Conservation (phyloP, 2,329 filamentous ascomycete genomes). For the Botrytis cinerea region DNA sequence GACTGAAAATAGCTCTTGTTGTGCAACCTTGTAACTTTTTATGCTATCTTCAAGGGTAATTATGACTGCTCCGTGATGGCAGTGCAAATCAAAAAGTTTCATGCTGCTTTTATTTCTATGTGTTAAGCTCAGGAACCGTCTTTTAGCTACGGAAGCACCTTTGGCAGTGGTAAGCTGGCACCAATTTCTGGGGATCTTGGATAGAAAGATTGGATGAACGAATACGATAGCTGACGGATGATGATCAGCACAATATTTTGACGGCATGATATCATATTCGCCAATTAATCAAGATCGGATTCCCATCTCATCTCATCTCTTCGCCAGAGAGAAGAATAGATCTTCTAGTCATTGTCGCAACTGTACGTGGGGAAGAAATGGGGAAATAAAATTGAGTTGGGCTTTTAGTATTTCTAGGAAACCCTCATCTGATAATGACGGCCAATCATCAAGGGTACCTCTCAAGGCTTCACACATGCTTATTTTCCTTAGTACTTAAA, state of each 20-base stretch:
- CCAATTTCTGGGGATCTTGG: slow-evolving; percentile 15
- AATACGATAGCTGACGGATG: slow-evolving; percentile 14
- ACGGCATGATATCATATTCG: slow-evolving; percentile 15
- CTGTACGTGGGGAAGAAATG: slow-evolving; percentile 8
- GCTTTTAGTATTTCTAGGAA: not conserved
- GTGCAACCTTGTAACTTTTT: slow-evolving; percentile 19
- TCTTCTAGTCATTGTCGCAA: not conserved
- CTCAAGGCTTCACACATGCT: not conserved
- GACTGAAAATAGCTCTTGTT: slow-evolving; percentile 22
- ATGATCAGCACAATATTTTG: slow-evolving; percentile 10
- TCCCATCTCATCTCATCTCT: slow-evolving; percentile 5
- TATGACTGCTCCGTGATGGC: slow-evolving; percentile 11
- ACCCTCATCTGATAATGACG: slow-evolving; percentile 6
- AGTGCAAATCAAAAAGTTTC: slow-evolving; percentile 16
- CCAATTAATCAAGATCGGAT: slow-evolving; percentile 11
- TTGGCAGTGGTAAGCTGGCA: slow-evolving; percentile 5
- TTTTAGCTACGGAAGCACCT: not conserved
- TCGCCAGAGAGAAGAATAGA: slow-evolving; percentile 1
- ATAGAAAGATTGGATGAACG: slow-evolving; percentile 16
- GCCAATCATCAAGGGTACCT: slow-evolving; percentile 10
- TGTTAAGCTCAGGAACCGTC: slow-evolving; percentile 18
- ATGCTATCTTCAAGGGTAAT: slow-evolving; percentile 15
- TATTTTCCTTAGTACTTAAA: not conserved
- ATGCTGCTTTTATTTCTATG: slow-evolving; percentile 16
- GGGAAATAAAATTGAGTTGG: slow-evolving; percentile 17